phyloP scores from a whole-genome alignment of 306 rosid species.

The Castanospermum australe region DNA sequence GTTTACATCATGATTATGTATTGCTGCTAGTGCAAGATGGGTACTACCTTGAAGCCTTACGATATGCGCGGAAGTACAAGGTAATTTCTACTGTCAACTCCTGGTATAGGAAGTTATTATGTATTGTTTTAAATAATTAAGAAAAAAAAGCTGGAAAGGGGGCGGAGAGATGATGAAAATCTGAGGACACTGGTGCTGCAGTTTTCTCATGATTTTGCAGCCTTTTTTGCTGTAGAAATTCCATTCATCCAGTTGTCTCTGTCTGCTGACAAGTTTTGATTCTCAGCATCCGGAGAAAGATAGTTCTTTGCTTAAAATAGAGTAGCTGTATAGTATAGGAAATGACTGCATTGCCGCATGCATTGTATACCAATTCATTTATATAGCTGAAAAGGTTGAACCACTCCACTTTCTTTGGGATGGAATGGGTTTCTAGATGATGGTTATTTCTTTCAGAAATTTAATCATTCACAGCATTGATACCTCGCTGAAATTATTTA shows the following conservation, averaged over 20 bases:
- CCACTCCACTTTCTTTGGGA: neutral
- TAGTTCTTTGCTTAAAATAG: conserved; percentile 11
- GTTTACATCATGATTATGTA: conserved; percentile 87
- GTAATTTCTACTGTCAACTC: conserved; percentile 43
- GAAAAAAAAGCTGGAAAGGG: neutral
- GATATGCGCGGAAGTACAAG: conserved; percentile 75
- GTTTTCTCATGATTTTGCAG: conserved; percentile 10
- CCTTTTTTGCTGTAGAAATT: conserved; percentile 2
- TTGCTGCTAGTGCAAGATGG: conserved; percentile 86
- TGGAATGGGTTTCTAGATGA: neutral
- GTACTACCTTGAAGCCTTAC: conserved; percentile 87
- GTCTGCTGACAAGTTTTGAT: neutral
- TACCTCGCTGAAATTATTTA: neutral
- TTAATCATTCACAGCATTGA: neutral
- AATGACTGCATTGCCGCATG: neutral
- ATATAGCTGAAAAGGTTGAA: neutral
- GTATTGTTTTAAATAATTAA: neutral
- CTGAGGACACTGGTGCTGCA: conserved; percentile 9
- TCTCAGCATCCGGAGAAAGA: neutral
- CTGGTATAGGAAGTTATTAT: neutral
- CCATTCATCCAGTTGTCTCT: conserved; percentile 11
- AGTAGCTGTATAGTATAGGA: neutral
- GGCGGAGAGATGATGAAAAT: neutral
- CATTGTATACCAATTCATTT: neutral
- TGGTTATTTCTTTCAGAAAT: neutral